Evolutionary conservation across 768 basidiomycete genomes (phyloP).

Genomic region (Termitomyces eurrhizus): DNA sequence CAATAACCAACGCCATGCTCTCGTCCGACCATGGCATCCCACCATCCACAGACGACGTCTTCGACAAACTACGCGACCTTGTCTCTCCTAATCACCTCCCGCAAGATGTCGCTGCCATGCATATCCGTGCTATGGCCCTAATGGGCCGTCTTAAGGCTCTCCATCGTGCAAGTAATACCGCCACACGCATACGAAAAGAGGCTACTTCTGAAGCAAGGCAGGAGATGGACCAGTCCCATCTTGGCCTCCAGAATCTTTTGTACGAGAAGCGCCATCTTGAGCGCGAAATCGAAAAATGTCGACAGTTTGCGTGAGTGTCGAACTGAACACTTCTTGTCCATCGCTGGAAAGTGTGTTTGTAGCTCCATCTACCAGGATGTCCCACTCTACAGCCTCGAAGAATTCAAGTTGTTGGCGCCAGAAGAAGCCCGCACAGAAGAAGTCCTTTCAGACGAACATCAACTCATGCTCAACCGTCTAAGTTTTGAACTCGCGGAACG

Average conservation of each 20-base stretch:
- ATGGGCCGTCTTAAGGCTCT: slow-evolving; percentile 76
- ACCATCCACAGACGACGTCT: slow-evolving; percentile 45
- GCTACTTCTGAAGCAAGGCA: slow-evolving; percentile 74
- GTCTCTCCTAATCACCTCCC: slow-evolving; percentile 41
- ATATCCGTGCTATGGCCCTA: slow-evolving; percentile 70
- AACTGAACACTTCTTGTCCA: background rate
- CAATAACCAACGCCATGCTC: slow-evolving; percentile 20
- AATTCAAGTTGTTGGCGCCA: slow-evolving; percentile 69
- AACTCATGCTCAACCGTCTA: slow-evolving; percentile 83
- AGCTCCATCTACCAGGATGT: slow-evolving; percentile 91
- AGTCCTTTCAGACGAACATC: slow-evolving; percentile 66
- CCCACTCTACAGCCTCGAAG: slow-evolving; percentile 64
- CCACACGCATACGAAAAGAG: slow-evolving; percentile 64
- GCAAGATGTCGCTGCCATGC: slow-evolving; percentile 47
- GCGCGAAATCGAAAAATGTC: slow-evolving; percentile 88
- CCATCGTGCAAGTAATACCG: slow-evolving; percentile 69
- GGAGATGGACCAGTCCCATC: slow-evolving; percentile 88
- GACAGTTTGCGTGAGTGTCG: slow-evolving; percentile 78
- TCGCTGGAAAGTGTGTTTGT: background rate
- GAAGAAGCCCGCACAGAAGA: slow-evolving; percentile 58
- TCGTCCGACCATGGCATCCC: slow-evolving; percentile 25
- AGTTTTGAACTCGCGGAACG: slow-evolving; percentile 87
- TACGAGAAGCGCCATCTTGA: slow-evolving; percentile 90
- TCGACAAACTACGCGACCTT: slow-evolving; percentile 62
- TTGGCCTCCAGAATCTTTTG: slow-evolving; percentile 80